phyloP scores from a whole-genome alignment of 805 yeast genomes.

The Myxozyma sirexii region DNA sequence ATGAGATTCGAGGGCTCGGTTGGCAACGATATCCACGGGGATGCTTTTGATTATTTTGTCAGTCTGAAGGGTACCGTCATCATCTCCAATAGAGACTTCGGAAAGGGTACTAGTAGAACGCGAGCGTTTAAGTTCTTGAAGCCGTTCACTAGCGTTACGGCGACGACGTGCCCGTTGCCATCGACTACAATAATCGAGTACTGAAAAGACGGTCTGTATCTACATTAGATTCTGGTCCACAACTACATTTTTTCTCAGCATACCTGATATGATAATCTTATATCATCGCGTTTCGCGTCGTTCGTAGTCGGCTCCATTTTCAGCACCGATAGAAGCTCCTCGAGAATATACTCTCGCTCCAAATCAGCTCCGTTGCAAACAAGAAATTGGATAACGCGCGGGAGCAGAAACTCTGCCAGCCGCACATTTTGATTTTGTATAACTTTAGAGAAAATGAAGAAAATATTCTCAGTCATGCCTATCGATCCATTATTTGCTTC shows the following conservation, averaged over 20 bases:
- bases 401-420: slow-evolving; percentile 70
- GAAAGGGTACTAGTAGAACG: not conserved
- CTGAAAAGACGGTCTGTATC: slow-evolving; percentile 59
- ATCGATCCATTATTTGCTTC: not conserved
- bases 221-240: not conserved
- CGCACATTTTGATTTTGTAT: slow-evolving; percentile 71
- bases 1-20: slow-evolving; percentile 77
- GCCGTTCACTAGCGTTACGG: slow-evolving; percentile 6
- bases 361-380: slow-evolving; percentile 53
- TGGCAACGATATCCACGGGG: slow-evolving; percentile 60
- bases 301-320: not conserved
- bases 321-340: slow-evolving; percentile 65
- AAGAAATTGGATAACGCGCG: slow-evolving; percentile 71
- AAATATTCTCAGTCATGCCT: slow-evolving; percentile 35
- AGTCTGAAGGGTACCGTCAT: not conserved
- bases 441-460: slow-evolving; percentile 63
- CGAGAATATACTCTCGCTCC: slow-evolving; percentile 50
- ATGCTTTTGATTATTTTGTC: slow-evolving; percentile 11
- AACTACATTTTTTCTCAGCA: not conserved
- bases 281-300: slow-evolving; percentile 43
- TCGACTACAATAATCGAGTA: slow-evolving; percentile 79
- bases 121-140: slow-evolving; percentile 13
- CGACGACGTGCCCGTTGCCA: slow-evolving; percentile 51
- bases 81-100: slow-evolving; percentile 11
- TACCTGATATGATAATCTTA: slow-evolving; percentile 65